phyloP scores from a whole-genome alignment of 139 green algal genomes.

The Zygnema circumcarinatum region DNA sequence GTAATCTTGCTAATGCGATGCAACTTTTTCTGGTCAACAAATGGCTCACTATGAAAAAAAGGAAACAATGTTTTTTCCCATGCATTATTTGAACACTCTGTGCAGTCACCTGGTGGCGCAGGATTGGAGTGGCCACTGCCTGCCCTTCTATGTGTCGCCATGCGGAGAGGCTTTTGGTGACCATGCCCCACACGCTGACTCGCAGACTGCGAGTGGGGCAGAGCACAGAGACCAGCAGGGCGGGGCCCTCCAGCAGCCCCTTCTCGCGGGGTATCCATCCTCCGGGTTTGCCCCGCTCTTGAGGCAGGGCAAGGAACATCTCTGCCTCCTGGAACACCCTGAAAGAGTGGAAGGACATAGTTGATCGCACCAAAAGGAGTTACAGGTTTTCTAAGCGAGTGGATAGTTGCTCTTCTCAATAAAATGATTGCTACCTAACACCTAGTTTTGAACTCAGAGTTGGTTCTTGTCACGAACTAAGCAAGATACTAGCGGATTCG shows the following conservation, averaged over 20 bases:
- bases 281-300: background rate
- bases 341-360: background rate
- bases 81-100: too few relatives aligned
- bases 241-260: slow-evolving; percentile 26
- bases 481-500: too few relatives aligned
- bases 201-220: background rate
- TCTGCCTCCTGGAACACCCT: slow-evolving; percentile 39
- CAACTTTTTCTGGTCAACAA: too few relatives aligned
- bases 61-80: too few relatives aligned
- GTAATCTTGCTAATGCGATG: too few relatives aligned
- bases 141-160: slow-evolving; percentile 25
- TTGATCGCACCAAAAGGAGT: too few relatives aligned
- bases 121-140: slow-evolving; percentile 8
- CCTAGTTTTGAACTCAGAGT: too few relatives aligned
- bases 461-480: too few relatives aligned
- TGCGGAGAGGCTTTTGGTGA: background rate
- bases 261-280: slow-evolving; percentile 4
- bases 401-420: too few relatives aligned
- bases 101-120: slow-evolving; percentile 23
- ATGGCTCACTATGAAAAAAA: too few relatives aligned
- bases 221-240: slow-evolving; percentile 4
- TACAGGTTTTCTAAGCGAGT: too few relatives aligned
- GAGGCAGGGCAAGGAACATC: slow-evolving; percentile 1
- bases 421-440: too few relatives aligned
- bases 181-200: slow-evolving; percentile 23